Conservation (phyloP, 2,329 filamentous ascomycete species). For the Fusarium armeniacum region DNA sequence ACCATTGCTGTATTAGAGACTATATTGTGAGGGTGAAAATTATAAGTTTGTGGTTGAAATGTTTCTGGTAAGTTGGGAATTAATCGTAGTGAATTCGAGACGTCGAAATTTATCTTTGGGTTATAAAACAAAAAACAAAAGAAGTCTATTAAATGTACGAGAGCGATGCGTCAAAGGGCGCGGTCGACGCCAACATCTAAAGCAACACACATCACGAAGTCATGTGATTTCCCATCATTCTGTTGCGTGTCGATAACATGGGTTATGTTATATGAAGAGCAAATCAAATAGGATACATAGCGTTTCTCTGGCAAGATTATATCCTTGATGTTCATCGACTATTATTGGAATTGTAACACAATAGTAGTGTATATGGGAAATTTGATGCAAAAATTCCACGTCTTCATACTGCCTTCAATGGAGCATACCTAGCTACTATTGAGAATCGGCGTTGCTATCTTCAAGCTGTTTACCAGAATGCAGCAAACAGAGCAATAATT, state of each 20-base stretch:
- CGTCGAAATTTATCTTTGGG: neutral
- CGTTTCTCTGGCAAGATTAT: neutral
- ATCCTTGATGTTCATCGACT: neutral
- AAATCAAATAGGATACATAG: neutral
- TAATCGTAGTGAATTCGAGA: neutral
- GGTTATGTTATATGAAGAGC: neutral
- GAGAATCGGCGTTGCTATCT: neutral
- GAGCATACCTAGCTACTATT: neutral
- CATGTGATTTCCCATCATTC: slow-evolving; percentile 43
- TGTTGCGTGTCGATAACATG: neutral
- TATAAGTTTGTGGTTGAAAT: neutral
- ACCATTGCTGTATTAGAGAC: slow-evolving; percentile 26
- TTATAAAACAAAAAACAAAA: neutral
- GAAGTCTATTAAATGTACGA: slow-evolving; percentile 12
- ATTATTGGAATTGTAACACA: neutral
- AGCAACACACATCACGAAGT: slow-evolving; percentile 51
- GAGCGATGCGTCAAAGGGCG: slow-evolving; percentile 44
- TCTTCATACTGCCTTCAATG: neutral
- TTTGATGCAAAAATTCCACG: neutral
- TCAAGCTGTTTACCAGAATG: neutral
- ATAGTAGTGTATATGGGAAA: neutral
- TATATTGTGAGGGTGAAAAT: no score
- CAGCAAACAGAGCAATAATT: neutral
- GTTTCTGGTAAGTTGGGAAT: neutral
- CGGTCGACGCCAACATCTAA: slow-evolving; percentile 44